Base-by-base conservation (phyloP, 2,329 filamentous ascomycete species). In the Volutella citrinella region DNA sequence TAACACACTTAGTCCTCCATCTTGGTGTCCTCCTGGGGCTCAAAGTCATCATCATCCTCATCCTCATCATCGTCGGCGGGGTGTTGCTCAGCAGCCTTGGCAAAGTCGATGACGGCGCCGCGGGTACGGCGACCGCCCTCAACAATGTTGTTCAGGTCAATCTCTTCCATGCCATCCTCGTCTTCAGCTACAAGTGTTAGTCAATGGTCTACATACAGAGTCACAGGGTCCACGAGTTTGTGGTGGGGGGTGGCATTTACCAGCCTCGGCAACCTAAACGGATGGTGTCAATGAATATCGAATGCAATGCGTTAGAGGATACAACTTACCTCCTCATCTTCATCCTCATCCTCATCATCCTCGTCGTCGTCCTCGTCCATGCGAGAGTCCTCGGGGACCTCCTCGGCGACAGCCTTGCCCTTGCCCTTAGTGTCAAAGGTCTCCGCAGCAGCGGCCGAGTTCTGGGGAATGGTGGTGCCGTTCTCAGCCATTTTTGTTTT, bases 91-190 rank as follows among this genome's bases (percentile, higher is more conserved):
- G 87, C 88, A 14, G 90, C 90, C 71, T 95, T 89, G 55, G 85
- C 84, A 67, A 87, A 97, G 74, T 97, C 87, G 61, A 97, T 96
- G 57, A 82, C 76, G 65, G 87, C 87, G 59, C 90, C 90, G 57
- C 91, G 91, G 45, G 91, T 97, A 64, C 93, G 91, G 54, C 82
- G 79, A 45, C 83, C 83, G 46, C 74, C 76, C 39, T 69, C 62
- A 58, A 97, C 81, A 62, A 97, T 95, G 76, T 97, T 97, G 61
- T 78, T 78, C 37, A 78, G 71, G 60, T 95, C 87, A 61, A 98
- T 96, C 67, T 91, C 90, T 60, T 94, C 87, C 74, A 95, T 78
- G 64, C 86, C 84, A 56, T 89, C 87, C 27, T 85, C 84, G 33
- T 87, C 85, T 51, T 84, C 82, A 36, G 42, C 50, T 52, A 31